Conservation (phyloP, 73 alveolate species). For the Breviolum minutum region DNA sequence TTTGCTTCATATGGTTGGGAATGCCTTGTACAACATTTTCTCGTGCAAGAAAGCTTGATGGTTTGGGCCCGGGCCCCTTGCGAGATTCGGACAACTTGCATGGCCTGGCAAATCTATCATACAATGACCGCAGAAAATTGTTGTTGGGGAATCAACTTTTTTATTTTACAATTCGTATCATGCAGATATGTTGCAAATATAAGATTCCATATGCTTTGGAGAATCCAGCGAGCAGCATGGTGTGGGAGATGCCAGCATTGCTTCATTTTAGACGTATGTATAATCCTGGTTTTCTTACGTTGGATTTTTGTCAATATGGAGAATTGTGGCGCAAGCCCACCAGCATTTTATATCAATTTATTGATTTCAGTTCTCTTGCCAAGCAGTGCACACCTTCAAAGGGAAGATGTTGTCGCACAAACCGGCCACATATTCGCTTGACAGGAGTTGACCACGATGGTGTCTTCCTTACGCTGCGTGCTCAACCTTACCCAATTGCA, state of each 20-base stretch:
- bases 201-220: background rate
- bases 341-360: background rate
- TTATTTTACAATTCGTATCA: background rate
- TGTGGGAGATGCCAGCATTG: background rate
- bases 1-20: conserved; percentile 12
- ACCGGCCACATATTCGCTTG: conserved; percentile 1
- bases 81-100: background rate
- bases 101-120: background rate
- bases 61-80: background rate
- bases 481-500: background rate
- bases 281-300: background rate
- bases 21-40: conserved; percentile 25
- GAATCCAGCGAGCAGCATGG: background rate
- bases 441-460: conserved; percentile 11
- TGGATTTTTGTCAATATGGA: background rate
- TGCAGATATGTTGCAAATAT: background rate
- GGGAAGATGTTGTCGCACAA: background rate
- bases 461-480: background rate
- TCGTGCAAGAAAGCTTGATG: background rate
- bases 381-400: background rate
- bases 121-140: background rate
- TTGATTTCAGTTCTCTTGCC: background rate
- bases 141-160: background rate
- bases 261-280: background rate
- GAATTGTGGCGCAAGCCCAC: background rate